Evolutionary conservation across 225 moss, liverwort and hornwort species (phyloP), one percentile per base, ranked within the genome.

Genomic region (Pleurozium schreberi): DNA sequence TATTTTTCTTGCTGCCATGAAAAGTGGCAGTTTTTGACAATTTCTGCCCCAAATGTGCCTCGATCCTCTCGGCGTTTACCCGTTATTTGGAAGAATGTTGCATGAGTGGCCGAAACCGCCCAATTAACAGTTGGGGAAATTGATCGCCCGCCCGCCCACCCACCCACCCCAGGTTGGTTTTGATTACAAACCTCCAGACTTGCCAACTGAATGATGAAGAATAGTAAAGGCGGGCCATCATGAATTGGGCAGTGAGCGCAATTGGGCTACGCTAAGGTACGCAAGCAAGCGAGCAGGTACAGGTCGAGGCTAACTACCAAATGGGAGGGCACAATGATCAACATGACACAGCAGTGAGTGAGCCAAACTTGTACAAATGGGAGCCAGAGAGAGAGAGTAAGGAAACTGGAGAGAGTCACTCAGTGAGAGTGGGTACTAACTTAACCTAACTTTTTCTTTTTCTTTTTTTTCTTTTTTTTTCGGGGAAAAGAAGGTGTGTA

Each of bases 181-280:
- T 58, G 49, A 86, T 86, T 18, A 58, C 65, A 31, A 82, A 49
- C 65, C n/a, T 38, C 10, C 27, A 43, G 80, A 74, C 45, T 82
- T 83, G 68, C 49, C 49, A 15, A 83, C 60, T 3, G 60, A 87
- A 87, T 90, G 83, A 90, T 90, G 87, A 52, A 59, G 4, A 21
- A 18, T 2, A 85, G 81, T 88, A 90, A 90, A 90, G 66, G 34
- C 43, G 68, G 33, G 66, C 40, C 74, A 90, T 88, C 90, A 90
- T 90, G 88, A 90, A 81, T 74, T 64, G 73, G 81, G 81, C 85
- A 90, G 84, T n/a, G 5, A n/a, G n/a, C n/a, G n/a, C n/a, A n/a
- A n/a, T n/a, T n/a, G n/a, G n/a, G n/a, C n/a, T n/a, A n/a, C n/a
- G n/a, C n/a, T n/a, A n/a, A n/a, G n/a, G n/a, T n/a, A n/a, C n/a